Evolutionary conservation across 2,329 filamentous ascomycete species (phyloP).

Genomic region (Talaromyces sp.): DNA sequence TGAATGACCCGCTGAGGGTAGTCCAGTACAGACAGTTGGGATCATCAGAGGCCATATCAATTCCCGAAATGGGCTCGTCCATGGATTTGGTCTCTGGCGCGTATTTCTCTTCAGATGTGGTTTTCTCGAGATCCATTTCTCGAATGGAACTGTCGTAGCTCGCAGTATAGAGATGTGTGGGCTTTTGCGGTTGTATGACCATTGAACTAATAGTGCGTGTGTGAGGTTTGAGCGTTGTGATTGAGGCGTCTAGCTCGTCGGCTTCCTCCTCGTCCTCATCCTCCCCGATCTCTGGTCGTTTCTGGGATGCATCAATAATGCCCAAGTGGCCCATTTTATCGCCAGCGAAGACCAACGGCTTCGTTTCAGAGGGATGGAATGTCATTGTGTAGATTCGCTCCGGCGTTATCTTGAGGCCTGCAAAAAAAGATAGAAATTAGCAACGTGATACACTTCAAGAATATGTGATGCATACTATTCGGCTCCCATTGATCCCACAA

Average conservation of each 20-base stretch:
- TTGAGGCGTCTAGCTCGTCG: slow-evolving; percentile 64
- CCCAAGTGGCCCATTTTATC: slow-evolving; percentile 91
- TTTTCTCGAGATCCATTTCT: slow-evolving; percentile 75
- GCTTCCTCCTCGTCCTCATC: slow-evolving; percentile 61
- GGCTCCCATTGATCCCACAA: slow-evolving; percentile 81
- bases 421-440: not conserved
- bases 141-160: slow-evolving; percentile 93
- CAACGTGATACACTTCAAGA: slow-evolving; percentile 1
- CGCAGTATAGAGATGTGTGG: slow-evolving; percentile 70
- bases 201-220: slow-evolving; percentile 83
- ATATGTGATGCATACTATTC: slow-evolving; percentile 51
- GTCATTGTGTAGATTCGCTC: slow-evolving; percentile 81
- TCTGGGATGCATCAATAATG: slow-evolving; percentile 68
- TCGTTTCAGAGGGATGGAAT: slow-evolving; percentile 81
- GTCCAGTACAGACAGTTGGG: slow-evolving; percentile 78
- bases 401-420: slow-evolving; percentile 85
- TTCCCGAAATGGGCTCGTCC: slow-evolving; percentile 74
- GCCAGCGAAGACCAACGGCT: slow-evolving; percentile 84
- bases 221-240: slow-evolving; percentile 86
- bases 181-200: slow-evolving; percentile 66
- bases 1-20: slow-evolving; percentile 73
- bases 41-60: slow-evolving; percentile 69
- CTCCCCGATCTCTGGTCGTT: slow-evolving; percentile 35
- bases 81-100: slow-evolving; percentile 63
- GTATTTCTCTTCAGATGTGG: slow-evolving; percentile 73